A percentile compares a stretch with the other conserved stretches of the same genome.
Evolutionary conservation across 768 basidiomycete species (phyloP).

Genomic region (Boletus eberwhitei): DNA sequence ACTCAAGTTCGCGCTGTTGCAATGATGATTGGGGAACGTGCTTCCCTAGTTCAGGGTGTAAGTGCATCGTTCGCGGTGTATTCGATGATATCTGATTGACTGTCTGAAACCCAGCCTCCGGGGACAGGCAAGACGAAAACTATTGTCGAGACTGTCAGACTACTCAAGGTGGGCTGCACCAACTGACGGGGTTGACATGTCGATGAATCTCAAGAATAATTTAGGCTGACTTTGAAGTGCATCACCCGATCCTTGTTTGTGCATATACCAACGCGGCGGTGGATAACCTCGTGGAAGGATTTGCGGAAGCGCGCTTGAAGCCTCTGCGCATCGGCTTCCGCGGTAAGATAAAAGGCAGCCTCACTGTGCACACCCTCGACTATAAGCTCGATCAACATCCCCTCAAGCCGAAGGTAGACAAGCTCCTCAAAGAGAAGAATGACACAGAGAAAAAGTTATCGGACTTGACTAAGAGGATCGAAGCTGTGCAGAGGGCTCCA

Average conservation of each 20-base stretch:
- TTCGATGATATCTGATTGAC: neutral
- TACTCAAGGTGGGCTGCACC: conserved; percentile 59
- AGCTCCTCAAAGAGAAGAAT: conserved; percentile 39
- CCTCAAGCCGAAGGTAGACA: conserved; percentile 43
- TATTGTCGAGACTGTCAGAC: conserved; percentile 77
- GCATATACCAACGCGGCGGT: conserved; percentile 94
- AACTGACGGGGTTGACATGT: neutral
- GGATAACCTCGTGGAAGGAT: conserved; percentile 82
- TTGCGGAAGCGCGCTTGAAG: conserved; percentile 57
- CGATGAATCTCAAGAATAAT: neutral
- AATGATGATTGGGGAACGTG: conserved; percentile 74
- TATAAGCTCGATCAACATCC: conserved; percentile 61
- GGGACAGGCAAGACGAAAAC: conserved; percentile 94
- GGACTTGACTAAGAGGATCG: conserved; percentile 28
- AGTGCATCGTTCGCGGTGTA: conserved; percentile 20
- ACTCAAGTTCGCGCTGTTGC: conserved; percentile 84
- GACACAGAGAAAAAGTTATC: conserved; percentile 22
- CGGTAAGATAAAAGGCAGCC: conserved; percentile 54
- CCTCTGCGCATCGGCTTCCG: conserved; percentile 74
- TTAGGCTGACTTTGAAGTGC: conserved; percentile 74
- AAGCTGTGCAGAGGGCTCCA: conserved; percentile 14
- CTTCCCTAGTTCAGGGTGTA: conserved; percentile 87
- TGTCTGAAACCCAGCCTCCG: conserved; percentile 56
- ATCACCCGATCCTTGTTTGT: conserved; percentile 84
- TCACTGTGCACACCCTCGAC: conserved; percentile 60